Conservation (phyloP, 1,284 basidiomycete species). For the Ganoderma leucocontextum region DNA sequence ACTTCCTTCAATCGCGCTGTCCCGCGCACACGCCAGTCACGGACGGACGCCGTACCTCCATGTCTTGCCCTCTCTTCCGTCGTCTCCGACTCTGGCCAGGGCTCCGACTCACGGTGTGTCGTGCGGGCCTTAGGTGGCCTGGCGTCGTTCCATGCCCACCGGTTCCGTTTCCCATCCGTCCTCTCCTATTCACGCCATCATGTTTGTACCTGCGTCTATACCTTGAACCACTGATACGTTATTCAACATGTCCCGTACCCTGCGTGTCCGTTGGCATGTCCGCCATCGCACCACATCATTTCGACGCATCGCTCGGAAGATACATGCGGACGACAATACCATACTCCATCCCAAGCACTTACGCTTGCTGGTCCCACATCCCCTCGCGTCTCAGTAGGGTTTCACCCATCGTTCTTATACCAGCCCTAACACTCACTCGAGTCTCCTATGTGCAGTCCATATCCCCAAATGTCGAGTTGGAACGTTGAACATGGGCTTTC, state of each 20-base stretch:
- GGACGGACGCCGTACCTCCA: background rate
- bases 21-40: background rate
- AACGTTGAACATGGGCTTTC: background rate
- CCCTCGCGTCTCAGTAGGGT: background rate
- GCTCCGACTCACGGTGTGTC: background rate
- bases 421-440: background rate
- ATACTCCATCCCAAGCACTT: background rate
- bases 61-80: background rate
- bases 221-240: background rate
- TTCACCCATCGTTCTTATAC: background rate
- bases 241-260: background rate
- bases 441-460: background rate
- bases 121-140: background rate
- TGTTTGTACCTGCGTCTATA: slow-evolving; percentile 1
- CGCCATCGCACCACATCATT: background rate
- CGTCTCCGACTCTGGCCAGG: background rate
- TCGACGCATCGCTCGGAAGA: background rate
- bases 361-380: background rate
- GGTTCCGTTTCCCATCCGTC: background rate
- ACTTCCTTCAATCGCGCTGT: background rate
- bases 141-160: background rate
- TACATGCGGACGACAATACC: background rate
- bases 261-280: background rate
- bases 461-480: background rate
- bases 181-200: background rate